Conservation (phyloP, 352 stramenopile genomes). For the Phytophthora idaei region DNA sequence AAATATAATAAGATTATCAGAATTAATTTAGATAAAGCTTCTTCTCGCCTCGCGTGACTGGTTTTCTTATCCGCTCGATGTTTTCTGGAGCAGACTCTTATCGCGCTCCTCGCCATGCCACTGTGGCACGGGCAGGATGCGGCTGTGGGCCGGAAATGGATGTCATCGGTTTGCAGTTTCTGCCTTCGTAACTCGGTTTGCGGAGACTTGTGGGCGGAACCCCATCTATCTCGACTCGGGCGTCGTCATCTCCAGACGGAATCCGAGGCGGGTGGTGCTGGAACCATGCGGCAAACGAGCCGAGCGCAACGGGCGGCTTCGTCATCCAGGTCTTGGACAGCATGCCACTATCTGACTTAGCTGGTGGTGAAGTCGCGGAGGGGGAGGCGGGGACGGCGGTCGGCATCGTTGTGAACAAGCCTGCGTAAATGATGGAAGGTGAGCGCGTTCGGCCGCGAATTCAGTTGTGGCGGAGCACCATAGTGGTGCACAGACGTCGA, state of each 20-base stretch:
- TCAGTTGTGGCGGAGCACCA: conserved; percentile 14
- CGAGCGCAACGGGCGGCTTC: conserved; percentile 3
- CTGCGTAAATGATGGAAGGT: conserved; percentile 4
- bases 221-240: conserved; percentile 12
- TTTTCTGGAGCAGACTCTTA: conserved; percentile 5
- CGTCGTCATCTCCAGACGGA: background rate
- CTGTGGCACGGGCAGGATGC: background rate
- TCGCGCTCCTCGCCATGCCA: conserved; percentile 19
- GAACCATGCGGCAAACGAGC: conserved; percentile 15
- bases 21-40: conserved; percentile 9
- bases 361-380: conserved; percentile 1
- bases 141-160: background rate
- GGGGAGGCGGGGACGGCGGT: background rate
- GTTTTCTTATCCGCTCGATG: background rate
- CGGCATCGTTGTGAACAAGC: background rate
- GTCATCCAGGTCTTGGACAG: conserved; percentile 10
- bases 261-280: conserved; percentile 10
- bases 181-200: background rate
- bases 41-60: conserved; percentile 9
- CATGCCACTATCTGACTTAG: background rate
- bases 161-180: background rate
- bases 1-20: background rate
- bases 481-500: background rate
- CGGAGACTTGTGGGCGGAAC: background rate
- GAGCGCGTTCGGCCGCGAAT: conserved; percentile 11